A percentile compares a stretch with the other conserved stretches of the same genome.
Conservation (phyloP, 805 yeast species). For the Nakazawaea laoshanensis region DNA sequence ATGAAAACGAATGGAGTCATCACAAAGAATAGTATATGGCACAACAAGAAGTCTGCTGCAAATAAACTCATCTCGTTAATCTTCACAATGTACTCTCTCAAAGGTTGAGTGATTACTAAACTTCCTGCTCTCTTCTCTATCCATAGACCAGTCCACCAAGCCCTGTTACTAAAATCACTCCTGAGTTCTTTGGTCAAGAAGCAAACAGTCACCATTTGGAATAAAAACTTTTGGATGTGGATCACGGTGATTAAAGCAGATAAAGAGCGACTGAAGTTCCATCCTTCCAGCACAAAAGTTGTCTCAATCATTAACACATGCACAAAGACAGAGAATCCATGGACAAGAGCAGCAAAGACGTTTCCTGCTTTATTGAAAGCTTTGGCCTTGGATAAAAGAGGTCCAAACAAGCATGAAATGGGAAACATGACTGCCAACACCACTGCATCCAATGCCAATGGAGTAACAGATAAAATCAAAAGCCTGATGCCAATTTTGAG, state of each 20-base stretch:
- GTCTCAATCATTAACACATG: slow-evolving; percentile 27
- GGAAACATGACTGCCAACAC: slow-evolving; percentile 24
- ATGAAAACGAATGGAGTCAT: slow-evolving; percentile 32
- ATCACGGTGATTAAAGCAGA: slow-evolving; percentile 30
- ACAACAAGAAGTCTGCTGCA: slow-evolving; percentile 37
- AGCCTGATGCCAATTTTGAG: slow-evolving; percentile 59
- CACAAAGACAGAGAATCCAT: slow-evolving; percentile 24
- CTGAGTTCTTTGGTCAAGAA: slow-evolving; percentile 32
- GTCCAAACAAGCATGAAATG: slow-evolving; percentile 29
- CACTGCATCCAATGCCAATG: slow-evolving; percentile 32
- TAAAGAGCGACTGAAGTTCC: slow-evolving; percentile 28
- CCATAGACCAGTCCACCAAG: slow-evolving; percentile 54
- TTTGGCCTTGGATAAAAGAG: slow-evolving; percentile 24
- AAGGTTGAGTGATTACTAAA: slow-evolving; percentile 31
- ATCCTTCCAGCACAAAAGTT: slow-evolving; percentile 32
- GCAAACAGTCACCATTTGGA: slow-evolving; percentile 23
- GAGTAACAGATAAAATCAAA: slow-evolving; percentile 39
- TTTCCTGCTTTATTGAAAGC: slow-evolving; percentile 23
- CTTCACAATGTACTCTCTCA: slow-evolving; percentile 38
- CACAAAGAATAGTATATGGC: slow-evolving; percentile 30
- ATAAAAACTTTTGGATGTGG: slow-evolving; percentile 26
- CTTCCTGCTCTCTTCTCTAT: slow-evolving; percentile 27
- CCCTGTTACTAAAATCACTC: slow-evolving; percentile 30
- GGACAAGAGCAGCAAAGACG: slow-evolving; percentile 31
- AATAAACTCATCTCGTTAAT: slow-evolving; percentile 34